Evolutionary conservation across 345 rosid species (phyloP), one percentile per base, ranked within the genome.

Genomic region (Moricandia moricandioides): DNA sequence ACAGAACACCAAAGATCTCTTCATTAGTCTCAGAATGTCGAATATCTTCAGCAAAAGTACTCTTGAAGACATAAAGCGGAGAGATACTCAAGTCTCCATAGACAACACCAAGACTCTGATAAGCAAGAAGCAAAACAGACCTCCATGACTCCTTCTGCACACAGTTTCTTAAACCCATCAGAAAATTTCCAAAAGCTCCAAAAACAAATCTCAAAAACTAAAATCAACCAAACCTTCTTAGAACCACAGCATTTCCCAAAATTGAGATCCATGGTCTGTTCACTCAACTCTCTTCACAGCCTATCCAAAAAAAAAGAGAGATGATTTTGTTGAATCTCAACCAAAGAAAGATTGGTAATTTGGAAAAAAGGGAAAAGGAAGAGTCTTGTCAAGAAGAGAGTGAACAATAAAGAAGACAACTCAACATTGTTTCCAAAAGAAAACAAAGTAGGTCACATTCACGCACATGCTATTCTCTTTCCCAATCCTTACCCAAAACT

Each of bases 41-140:
- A 81, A 94, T 94, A 79, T 94, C 99, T 77, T 95, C 99, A 47
- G 97, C 99, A 61, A 95, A 95, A 74, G 99, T 91, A 83, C 97
- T 89, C 83, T 88, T 89, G 70, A 88, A 95, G 56, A 95, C 99
- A 64, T 95, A 95, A 64, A 92, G 88, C 33, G 99, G 99, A 13
- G 99, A 95, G 56, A 87, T 95, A 78, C 99, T 84, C 17, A 95
- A 84, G 83, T 95, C 99, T 8, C 99, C 99, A 63, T 95, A 96
- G 5, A 96, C 99, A 45, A 96, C 99, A 52, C 99, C 98, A 70
- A 96, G 94, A 81, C 97, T 96, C 81, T 96, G 99, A 80, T 92
- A 96, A 51, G 98, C 94, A 83, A 92, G 86, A 63, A 92, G 75
- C 89, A 89, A 31, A 31, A 85, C 65, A 9, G 94, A 88, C 88